These are phyloP conservation scores for Candida labiduridarum DNA, from an alignment of 1,139 yeast species.

Conservation along the genomic window DNA sequence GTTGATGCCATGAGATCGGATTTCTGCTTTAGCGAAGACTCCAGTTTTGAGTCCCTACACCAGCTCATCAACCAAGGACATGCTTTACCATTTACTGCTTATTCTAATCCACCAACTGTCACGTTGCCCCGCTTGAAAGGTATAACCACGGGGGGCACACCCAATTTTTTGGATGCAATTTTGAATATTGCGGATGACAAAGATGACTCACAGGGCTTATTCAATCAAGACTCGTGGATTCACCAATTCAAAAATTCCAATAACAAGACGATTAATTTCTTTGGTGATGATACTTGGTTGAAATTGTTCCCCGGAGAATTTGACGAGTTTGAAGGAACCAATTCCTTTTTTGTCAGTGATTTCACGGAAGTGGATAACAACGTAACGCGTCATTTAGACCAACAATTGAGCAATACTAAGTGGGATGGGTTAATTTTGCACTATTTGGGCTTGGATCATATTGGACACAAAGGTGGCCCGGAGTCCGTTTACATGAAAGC, in stretches of 20 bases:
- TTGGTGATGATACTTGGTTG: conserved; percentile 98
- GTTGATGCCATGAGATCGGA: conserved; percentile 94
- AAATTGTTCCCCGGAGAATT: conserved; percentile 78
- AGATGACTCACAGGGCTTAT: conserved; percentile 74
- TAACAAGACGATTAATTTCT: conserved; percentile 66
- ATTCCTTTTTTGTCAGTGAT: conserved; percentile 91
- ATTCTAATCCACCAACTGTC: conserved; percentile 85
- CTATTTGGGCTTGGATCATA: conserved; percentile 92
- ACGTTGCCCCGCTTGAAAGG: conserved; percentile 80
- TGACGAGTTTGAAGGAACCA: conserved; percentile 76
- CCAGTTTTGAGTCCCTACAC: conserved; percentile 68
- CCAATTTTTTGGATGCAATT: conserved; percentile 82
- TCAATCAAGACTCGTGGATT: conserved; percentile 86
- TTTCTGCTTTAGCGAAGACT: conserved; percentile 65
- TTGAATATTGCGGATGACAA: conserved; percentile 87
- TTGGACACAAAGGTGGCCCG: conserved; percentile 97
- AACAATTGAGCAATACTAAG: conserved; percentile 44
- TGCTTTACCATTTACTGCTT: conserved; percentile 89
- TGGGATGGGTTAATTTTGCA: conserved; percentile 93
- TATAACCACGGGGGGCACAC: conserved; percentile 80
- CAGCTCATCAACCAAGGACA: conserved; percentile 60
- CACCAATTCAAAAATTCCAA: conserved; percentile 55
- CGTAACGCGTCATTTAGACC: conserved; percentile 82
- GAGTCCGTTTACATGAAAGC: conserved; percentile 72
- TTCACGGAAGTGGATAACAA: conserved; percentile 91